phyloP scores from a whole-genome alignment of 768 basidiomycete genomes.

The Mycena olivaceomarginata region DNA sequence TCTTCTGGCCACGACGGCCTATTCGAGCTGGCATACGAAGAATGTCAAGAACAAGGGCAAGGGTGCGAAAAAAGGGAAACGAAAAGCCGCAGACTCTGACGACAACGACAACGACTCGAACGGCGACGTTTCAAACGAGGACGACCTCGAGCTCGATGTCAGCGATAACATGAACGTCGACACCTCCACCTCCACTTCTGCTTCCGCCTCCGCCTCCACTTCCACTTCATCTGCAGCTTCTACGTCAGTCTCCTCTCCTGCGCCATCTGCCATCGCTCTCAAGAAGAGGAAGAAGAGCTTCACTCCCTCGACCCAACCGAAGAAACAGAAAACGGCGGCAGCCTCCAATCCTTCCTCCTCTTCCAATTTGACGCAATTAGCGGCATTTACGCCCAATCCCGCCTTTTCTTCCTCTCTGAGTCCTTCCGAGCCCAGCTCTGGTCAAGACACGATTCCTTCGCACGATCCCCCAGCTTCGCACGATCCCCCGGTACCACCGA shows the following conservation, averaged over 20 bases:
- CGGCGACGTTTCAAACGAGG: background rate
- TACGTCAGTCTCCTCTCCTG: too few species aligned
- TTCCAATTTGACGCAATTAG: background rate
- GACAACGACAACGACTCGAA: background rate
- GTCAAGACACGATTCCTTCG: background rate
- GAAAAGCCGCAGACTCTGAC: background rate
- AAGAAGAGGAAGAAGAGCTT: background rate
- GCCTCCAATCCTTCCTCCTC: background rate
- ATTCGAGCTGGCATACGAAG: slow-evolving; percentile 13
- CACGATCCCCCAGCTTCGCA: too few species aligned
- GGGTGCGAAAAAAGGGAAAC: background rate
- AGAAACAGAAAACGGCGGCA: background rate
- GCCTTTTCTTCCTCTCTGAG: background rate
- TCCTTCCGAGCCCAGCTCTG: background rate
- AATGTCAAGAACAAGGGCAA: slow-evolving; percentile 5
- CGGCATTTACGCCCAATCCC: background rate
- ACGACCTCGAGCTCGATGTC: background rate
- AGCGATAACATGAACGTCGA: background rate
- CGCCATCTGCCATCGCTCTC: background rate
- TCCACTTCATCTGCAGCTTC: too few species aligned
- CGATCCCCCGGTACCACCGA: too few species aligned
- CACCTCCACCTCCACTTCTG: background rate
- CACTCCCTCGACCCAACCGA: background rate
- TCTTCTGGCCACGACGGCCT: background rate
- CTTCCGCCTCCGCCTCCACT: too few species aligned